Base-by-base conservation (phyloP, 2,329 filamentous ascomycete genomes). In the Clonostachys rosea region DNA sequence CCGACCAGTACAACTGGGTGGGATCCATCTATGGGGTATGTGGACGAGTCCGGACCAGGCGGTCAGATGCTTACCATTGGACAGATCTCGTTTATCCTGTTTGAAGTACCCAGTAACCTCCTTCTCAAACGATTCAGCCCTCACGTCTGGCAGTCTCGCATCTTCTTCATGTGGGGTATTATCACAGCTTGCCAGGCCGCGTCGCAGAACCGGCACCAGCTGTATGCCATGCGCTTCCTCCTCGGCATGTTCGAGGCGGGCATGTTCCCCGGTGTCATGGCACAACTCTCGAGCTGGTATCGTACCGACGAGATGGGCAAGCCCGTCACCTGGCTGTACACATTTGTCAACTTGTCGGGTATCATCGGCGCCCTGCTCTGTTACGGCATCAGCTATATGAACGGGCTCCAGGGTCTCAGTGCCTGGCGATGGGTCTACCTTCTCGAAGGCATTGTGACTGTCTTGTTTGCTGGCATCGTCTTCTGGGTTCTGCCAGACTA, bases 361-460 rank as follows among this genome's bases (percentile, higher is more conserved):
- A 81, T 82, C 2, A 83, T 73, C 44, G 83, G 83, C 18, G 84
- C 84, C 1, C 69, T 87, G 0, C 69, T 87, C 1, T 83, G 83
- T 0, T 86, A 83, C 46, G 82, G 70, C 0, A 83, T 86, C 50
- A 79, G 79, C 0, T 78, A 78, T 55, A 81, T 87, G 71, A 75
- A 85, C 48, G 81, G 81, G 1, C 58, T 76, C 11, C 64, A 67
- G 1, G 81, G 81, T 3, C 69, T 76, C 49, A 61, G 69, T 14
- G 83, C 79, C 1, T 87, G 84, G 84, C 66, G 83, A 43, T 87
- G 83, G 83, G 82, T 86, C 50, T 70, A 86, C 60, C 76, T 81
- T 46, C 59, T 81, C 40, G 66, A 73, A 57, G 83, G 83, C 1
- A 67, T 73, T 13, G 73, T 85, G 49, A 89, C 85, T 1, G 67